Conservation (phyloP, 2,329 filamentous ascomycete genomes). For the Lasiodiplodia theobromae region DNA sequence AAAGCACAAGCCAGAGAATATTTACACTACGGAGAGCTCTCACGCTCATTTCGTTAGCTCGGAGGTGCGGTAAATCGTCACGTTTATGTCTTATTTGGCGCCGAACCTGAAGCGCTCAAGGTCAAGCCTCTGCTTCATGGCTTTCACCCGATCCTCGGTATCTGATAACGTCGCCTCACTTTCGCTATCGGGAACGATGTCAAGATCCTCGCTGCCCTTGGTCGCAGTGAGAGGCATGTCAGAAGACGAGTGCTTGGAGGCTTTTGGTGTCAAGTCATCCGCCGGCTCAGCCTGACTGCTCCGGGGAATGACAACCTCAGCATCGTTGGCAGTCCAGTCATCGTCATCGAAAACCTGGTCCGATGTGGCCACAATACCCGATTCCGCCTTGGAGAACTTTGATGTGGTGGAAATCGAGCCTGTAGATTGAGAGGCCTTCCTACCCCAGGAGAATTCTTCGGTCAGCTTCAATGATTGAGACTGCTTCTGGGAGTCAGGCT, state of each 20-base stretch:
- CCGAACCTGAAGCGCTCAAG: conserved; percentile 24
- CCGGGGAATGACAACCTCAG: conserved; percentile 43
- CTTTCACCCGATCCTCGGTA: neutral
- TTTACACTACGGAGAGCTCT: neutral
- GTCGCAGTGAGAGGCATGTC: neutral
- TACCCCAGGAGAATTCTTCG: conserved; percentile 18
- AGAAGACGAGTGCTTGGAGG: neutral
- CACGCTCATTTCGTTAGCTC: neutral
- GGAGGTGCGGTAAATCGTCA: neutral
- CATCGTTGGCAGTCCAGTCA: conserved; percentile 40
- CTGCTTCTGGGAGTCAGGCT: neutral
- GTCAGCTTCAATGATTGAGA: neutral
- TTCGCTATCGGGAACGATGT: conserved; percentile 54
- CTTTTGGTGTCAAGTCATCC: neutral
- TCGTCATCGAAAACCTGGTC: conserved; percentile 33
- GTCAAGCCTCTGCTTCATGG: conserved; percentile 5
- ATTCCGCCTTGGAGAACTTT: neutral
- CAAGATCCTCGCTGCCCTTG: conserved; percentile 56
- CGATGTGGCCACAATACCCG: neutral
- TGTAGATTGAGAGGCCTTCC: neutral
- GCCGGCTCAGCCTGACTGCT: neutral
- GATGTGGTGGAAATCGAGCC: neutral
- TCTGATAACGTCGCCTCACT: conserved; percentile 35
- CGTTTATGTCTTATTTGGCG: neutral
- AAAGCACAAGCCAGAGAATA: neutral